These are phyloP conservation scores for Gynochthodes officinalis DNA, from an alignment of 257 asterid species.

Conservation along the genomic window DNA sequence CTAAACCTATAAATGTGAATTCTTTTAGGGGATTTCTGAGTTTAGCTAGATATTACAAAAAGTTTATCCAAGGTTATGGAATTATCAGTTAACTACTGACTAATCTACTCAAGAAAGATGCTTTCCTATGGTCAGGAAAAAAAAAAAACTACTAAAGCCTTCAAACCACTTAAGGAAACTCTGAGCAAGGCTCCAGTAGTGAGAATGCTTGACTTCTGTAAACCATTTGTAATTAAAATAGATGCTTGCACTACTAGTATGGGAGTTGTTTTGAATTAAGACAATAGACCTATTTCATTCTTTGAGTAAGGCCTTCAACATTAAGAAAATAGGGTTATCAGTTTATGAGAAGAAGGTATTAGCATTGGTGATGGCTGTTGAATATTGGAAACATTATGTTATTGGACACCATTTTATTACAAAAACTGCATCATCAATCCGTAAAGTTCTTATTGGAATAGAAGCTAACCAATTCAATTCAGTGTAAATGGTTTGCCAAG, in stretches of 20 bases:
- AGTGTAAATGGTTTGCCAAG: too few species aligned
- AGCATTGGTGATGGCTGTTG: too few species aligned
- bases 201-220: background rate
- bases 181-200: background rate
- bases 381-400: too few species aligned
- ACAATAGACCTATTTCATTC: background rate
- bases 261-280: background rate
- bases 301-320: background rate
- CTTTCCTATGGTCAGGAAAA: background rate
- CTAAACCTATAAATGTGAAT: background rate
- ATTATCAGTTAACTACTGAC: background rate
- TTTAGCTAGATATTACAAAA: too few species aligned
- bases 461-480: too few species aligned
- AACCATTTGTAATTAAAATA: background rate
- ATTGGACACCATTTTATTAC: too few species aligned
- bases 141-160: background rate
- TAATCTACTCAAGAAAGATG: background rate
- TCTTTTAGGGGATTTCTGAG: background rate
- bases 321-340: too few species aligned
- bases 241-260: background rate
- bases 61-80: background rate
- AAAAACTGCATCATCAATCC: too few species aligned
- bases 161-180: background rate
- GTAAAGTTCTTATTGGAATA: too few species aligned
- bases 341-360: too few species aligned